These are phyloP conservation scores for Fraxinus anomala DNA, from an alignment of 257 asterid species.

Conservation along the genomic window DNA sequence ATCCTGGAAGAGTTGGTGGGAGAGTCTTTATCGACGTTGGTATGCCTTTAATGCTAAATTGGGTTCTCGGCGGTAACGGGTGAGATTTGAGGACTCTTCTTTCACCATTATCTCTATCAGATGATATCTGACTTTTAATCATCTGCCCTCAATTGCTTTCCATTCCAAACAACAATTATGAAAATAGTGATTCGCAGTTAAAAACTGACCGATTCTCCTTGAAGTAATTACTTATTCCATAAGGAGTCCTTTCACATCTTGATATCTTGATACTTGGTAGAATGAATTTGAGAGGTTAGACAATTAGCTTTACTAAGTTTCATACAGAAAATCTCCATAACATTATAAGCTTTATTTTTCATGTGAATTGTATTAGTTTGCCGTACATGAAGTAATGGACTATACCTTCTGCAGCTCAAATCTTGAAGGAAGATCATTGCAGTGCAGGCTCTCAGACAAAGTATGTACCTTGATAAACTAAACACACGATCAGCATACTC, in stretches of 20 bases:
- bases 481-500: background rate
- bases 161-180: background rate
- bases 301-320: background rate
- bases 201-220: background rate
- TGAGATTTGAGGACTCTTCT: constrained; percentile 34
- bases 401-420: constrained; percentile 33
- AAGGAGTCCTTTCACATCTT: background rate
- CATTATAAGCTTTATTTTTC: background rate
- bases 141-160: background rate
- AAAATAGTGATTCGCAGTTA: background rate
- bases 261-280: background rate
- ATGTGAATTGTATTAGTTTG: background rate
- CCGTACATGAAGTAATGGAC: background rate
- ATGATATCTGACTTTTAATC: background rate
- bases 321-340: background rate
- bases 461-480: constrained; percentile 44
- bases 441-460: constrained; percentile 86
- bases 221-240: background rate
- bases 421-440: constrained; percentile 82
- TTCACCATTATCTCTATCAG: background rate
- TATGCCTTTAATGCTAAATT: constrained; percentile 94
- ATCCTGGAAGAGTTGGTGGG: constrained; percentile 98
- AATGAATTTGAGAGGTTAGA: background rate
- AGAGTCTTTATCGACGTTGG: constrained; percentile 73
- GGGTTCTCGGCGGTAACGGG: constrained; percentile 99